These are phyloP conservation scores for Lentinula sp. DNA, from an alignment of 768 basidiomycete genomes.

Conservation along the genomic window DNA sequence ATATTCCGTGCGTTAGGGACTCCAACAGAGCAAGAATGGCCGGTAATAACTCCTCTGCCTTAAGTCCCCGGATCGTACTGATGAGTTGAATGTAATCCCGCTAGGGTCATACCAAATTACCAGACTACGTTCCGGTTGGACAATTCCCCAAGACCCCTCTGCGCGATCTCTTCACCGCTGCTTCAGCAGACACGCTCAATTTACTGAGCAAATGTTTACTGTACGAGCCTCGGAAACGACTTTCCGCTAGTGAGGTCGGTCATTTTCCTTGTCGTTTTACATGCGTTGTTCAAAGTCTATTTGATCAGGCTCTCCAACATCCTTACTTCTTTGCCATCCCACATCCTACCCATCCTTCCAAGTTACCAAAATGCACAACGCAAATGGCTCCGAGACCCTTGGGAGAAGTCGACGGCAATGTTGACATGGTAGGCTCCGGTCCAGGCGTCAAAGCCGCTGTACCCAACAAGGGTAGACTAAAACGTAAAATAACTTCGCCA, in stretches of 20 bases:
- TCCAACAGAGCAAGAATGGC: constrained; percentile 97
- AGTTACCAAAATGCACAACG: constrained; percentile 71
- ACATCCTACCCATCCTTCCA: constrained; percentile 81
- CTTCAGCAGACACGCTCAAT: constrained; percentile 79
- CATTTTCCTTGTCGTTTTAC: background rate
- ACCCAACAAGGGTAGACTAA: constrained; percentile 43
- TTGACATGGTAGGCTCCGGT: constrained; percentile 43
- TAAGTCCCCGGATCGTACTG: background rate
- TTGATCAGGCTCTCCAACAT: constrained; percentile 70
- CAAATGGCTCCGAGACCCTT: constrained; percentile 46
- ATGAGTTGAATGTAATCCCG: background rate
- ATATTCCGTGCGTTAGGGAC: constrained; percentile 94
- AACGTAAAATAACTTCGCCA: constrained; percentile 64
- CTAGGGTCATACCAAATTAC: constrained; percentile 86
- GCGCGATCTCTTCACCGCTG: constrained; percentile 86
- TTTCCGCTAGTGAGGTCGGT: constrained; percentile 72
- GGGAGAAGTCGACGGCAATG: constrained; percentile 76
- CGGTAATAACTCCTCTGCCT: constrained; percentile 43
- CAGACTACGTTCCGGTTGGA: constrained; percentile 83
- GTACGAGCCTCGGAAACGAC: constrained; percentile 82
- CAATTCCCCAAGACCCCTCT: constrained; percentile 81
- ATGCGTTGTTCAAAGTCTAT: background rate
- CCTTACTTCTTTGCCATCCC: constrained; percentile 85
- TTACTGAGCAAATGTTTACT: constrained; percentile 72
- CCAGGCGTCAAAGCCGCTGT: constrained; percentile 45